A percentile compares a stretch with the other conserved stretches of the same genome.
phyloP scores from a whole-genome alignment of 345 rosid genomes.

The Gossypium rotundifolium region DNA sequence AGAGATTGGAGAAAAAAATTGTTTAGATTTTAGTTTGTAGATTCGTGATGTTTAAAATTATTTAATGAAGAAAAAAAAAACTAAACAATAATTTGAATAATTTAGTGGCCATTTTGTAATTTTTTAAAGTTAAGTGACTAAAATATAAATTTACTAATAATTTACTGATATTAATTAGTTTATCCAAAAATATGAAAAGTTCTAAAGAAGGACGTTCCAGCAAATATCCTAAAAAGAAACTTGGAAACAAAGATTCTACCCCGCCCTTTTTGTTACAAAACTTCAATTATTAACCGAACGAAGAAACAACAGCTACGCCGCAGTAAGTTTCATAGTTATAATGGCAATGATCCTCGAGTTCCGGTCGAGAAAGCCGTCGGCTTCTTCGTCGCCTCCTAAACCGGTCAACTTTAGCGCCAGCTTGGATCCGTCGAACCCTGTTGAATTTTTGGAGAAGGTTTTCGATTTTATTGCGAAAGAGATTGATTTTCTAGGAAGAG shows the following conservation, averaged over 20 bases:
- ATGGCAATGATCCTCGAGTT: slow-evolving; percentile 89
- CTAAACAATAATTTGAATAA: no score
- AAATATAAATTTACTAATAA: no score
- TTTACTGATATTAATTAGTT: no score
- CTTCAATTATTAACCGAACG: background rate
- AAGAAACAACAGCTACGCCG: background rate
- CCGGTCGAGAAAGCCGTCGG: slow-evolving; percentile 32
- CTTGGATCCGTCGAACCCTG: slow-evolving; percentile 60
- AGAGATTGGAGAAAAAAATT: no score
- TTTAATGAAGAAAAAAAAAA: no score
- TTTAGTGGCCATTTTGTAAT: no score
- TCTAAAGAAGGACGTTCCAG: background rate
- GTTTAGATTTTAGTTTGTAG: no score
- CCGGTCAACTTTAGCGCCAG: slow-evolving; percentile 40
- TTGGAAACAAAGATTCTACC: background rate
- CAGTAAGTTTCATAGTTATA: background rate
- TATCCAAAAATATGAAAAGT: background rate
- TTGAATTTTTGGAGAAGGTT: slow-evolving; percentile 54
- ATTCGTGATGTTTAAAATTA: no score
- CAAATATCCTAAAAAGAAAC: background rate
- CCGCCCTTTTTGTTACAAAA: background rate
- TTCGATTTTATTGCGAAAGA: slow-evolving; percentile 65
- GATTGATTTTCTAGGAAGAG: slow-evolving; percentile 55
- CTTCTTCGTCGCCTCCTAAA: slow-evolving; percentile 15
- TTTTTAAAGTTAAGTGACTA: no score